phyloP scores from a whole-genome alignment of 129 eudicot species.

The Flaveria ramosissima region DNA sequence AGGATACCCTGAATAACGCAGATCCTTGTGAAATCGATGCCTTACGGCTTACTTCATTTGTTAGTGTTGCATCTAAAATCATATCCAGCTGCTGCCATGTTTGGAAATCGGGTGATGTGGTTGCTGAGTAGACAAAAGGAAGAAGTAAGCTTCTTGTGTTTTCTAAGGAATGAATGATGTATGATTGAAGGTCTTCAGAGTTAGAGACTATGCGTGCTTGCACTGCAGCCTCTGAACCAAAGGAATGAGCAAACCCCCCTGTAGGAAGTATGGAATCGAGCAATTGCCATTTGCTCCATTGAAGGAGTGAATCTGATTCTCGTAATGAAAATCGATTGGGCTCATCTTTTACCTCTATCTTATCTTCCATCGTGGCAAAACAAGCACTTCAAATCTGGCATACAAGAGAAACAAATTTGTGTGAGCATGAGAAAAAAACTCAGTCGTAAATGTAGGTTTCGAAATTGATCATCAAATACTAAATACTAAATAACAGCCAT shows the following conservation, averaged over 20 bases:
- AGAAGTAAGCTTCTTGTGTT: slow-evolving; percentile 90
- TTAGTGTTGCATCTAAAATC: slow-evolving; percentile 68
- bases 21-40: slow-evolving; percentile 90
- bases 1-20: slow-evolving; percentile 70
- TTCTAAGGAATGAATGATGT: slow-evolving; percentile 64
- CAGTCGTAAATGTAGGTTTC: no score
- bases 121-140: slow-evolving; percentile 66
- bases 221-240: slow-evolving; percentile 84
- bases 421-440: neutral
- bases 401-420: neutral
- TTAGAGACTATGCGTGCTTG: slow-evolving; percentile 60
- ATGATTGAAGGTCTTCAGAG: slow-evolving; percentile 58
- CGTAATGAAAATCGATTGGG: neutral
- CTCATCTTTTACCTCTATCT: neutral
- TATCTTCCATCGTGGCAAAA: slow-evolving; percentile 33
- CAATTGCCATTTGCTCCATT: slow-evolving; percentile 96
- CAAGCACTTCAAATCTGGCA: slow-evolving; percentile 1
- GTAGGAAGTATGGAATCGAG: slow-evolving; percentile 90
- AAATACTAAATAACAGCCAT: no score
- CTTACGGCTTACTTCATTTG: slow-evolving; percentile 76
- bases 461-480: no score
- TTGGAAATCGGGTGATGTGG: slow-evolving; percentile 49
- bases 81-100: slow-evolving; percentile 69
- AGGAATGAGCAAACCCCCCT: slow-evolving; percentile 96
- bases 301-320: slow-evolving; percentile 35